Percentiles rank a stretch among this genome's conserved stretches.
Evolutionary conservation across 345 rosid genomes (phyloP).

Genomic region (Mangifera indica): DNA sequence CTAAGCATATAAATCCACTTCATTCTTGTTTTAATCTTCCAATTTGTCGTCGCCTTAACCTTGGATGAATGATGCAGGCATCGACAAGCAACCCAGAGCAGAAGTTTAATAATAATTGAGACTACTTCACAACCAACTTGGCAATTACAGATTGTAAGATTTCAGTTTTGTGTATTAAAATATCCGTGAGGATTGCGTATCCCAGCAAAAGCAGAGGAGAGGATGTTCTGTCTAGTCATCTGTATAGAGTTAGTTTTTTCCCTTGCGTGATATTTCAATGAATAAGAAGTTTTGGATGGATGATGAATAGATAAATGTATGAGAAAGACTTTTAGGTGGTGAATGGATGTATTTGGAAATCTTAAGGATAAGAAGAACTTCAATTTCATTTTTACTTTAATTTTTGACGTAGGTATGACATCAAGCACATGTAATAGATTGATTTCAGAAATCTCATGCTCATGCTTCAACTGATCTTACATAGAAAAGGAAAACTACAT

Average conservation of each 20-base stretch:
- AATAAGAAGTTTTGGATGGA: slow-evolving; percentile 43
- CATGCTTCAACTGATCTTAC: slow-evolving; percentile 2
- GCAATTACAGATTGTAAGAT: slow-evolving; percentile 3
- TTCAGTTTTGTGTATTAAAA: slow-evolving; percentile 25
- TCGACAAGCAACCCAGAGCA: slow-evolving; percentile 64
- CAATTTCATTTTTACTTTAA: slow-evolving; percentile 25
- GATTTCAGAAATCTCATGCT: slow-evolving; percentile 14
- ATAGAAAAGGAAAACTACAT: neutral
- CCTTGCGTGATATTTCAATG: slow-evolving; percentile 27
- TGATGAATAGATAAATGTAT: slow-evolving; percentile 15
- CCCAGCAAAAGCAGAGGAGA: slow-evolving; percentile 17
- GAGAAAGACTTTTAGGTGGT: slow-evolving; percentile 21
- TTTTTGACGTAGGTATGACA: slow-evolving; percentile 20
- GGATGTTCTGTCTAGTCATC: slow-evolving; percentile 23
- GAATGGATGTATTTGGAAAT: slow-evolving; percentile 4
- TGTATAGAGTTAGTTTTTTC: slow-evolving; percentile 45
- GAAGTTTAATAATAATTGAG: slow-evolving; percentile 54
- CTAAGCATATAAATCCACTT: too few relatives aligned
- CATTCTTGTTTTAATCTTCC: neutral
- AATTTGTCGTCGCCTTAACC: neutral
- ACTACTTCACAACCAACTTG: slow-evolving; percentile 1
- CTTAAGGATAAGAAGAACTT: slow-evolving; percentile 28
- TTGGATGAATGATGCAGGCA: slow-evolving; percentile 53
- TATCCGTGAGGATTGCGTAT: slow-evolving; percentile 9
- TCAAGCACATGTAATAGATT: slow-evolving; percentile 15